Conservation (phyloP, 164 flowering plant genomes). For the Platanus orientalis region DNA sequence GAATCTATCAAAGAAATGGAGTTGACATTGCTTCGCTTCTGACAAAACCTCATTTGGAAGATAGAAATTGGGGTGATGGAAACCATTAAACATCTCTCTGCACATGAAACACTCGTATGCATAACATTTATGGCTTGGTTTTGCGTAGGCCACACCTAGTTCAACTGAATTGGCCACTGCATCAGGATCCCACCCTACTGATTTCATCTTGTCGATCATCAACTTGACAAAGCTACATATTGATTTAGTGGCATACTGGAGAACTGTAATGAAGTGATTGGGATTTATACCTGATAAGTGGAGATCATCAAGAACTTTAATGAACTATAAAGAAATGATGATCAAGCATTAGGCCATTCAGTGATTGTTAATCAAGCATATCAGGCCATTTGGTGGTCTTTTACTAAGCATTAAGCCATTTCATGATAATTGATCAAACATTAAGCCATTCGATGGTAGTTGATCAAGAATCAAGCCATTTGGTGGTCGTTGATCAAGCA, state of each 20-base stretch:
- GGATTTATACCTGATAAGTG: conserved; percentile 36
- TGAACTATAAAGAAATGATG: too few species aligned
- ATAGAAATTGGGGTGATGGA: conserved; percentile 41
- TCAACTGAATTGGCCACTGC: conserved; percentile 46
- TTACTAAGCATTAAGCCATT: too few species aligned
- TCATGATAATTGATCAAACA: too few species aligned
- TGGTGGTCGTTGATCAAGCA: too few species aligned
- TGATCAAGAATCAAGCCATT: too few species aligned
- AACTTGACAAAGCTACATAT: conserved; percentile 54
- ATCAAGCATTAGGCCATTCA: too few species aligned
- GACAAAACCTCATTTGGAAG: conserved; percentile 21
- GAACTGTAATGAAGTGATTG: conserved; percentile 50
- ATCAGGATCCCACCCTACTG: conserved; percentile 64
- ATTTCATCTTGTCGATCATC: conserved; percentile 67
- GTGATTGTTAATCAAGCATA: too few species aligned
- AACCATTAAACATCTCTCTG: conserved; percentile 54
- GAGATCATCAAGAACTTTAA: conserved; percentile 39
- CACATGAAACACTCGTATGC: conserved; percentile 65
- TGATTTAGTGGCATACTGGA: conserved; percentile 46
- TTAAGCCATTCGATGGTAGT: too few species aligned
- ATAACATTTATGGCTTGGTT: conserved; percentile 38
- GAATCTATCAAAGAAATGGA: conserved; percentile 44
- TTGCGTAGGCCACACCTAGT: conserved; percentile 26
- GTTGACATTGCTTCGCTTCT: conserved; percentile 16
- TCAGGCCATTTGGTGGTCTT: too few species aligned